Base-by-base conservation (phyloP, 768 basidiomycete genomes). In the Rhodotorula paludigena region DNA sequence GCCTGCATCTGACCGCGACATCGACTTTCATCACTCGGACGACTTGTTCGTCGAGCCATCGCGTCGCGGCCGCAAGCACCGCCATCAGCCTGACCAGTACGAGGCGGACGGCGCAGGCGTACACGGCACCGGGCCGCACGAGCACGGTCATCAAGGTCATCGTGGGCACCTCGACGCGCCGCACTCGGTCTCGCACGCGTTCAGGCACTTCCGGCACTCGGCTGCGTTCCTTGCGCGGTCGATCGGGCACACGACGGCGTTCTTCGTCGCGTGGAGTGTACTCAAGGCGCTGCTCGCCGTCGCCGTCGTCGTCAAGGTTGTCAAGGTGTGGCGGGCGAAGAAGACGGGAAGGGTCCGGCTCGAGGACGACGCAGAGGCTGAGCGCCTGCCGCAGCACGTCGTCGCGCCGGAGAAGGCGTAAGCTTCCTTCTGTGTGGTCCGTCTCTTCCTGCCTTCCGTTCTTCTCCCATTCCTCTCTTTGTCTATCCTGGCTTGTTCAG, bases 331-430 rank as follows among this genome's bases (percentile, higher is more conserved):
- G 18, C 28, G 25, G 8, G 39, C 18, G 16, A 30, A 9, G 36
- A 39, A 51, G 41, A 51, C 14, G 51, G 60, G 60, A 11, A 18
- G 38, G 32, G 25, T 61, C 23, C n/a, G 60, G 5, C 60, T 61
- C 10, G 59, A n/a, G 25, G 47, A 49, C 28, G 47, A 35, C n/a
- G 59, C 51, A 38, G 45, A 35, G 23, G 48, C 1, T 2, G 51
- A 42, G 41, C 18, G 32, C 7, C 32, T 25, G 5, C 8, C 42
- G 58, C 39, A n/a, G n/a, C n/a, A n/a, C n/a, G n/a, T 12, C 14
- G 48, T 18, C 25, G 14, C 35, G 21, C 33, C 10, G 52, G 53
- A 55, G 38, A 55, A 55, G 54, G 54, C 25, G 3, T 55, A 28
- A n/a, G n/a, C n/a, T n/a, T n/a, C n/a, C n/a, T n/a, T n/a, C n/a